Conservation (phyloP, 2,329 filamentous ascomycete genomes). For the Bertia moriformis region DNA sequence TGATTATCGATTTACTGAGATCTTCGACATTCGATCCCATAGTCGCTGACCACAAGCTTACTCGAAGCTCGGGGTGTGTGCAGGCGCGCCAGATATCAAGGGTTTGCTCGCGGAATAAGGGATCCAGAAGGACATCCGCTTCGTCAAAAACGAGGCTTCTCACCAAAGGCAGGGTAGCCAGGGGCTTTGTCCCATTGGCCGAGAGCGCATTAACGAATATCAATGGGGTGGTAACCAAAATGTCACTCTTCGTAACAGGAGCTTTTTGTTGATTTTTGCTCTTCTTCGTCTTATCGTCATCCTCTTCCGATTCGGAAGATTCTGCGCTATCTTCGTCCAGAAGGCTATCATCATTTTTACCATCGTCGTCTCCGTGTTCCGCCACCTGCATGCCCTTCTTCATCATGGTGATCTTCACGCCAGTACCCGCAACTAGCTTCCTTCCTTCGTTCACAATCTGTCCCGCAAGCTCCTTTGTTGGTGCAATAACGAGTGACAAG, state of each 20-base stretch:
- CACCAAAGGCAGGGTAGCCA: conserved; percentile 48
- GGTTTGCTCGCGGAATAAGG: conserved; percentile 79
- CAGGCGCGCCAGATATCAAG: conserved; percentile 72
- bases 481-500: conserved; percentile 58
- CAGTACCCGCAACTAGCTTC: conserved; percentile 65
- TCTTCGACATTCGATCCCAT: conserved; percentile 89
- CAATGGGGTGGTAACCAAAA: conserved; percentile 69
- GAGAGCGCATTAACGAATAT: conserved; percentile 61
- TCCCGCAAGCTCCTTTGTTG: conserved; percentile 63
- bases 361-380: background rate
- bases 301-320: background rate
- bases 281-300: background rate
- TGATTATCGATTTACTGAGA: conserved; percentile 31
- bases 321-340: background rate
- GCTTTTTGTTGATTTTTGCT: background rate
- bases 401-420: conserved; percentile 68
- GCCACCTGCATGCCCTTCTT: conserved; percentile 65
- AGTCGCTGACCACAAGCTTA: conserved; percentile 88
- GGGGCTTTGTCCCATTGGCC: conserved; percentile 20
- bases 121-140: conserved; percentile 84
- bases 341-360: background rate
- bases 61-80: conserved; percentile 50
- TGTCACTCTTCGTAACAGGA: conserved; percentile 56
- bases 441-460: conserved; percentile 77
- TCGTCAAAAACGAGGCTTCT: conserved; percentile 74